These are phyloP conservation scores for Backusella sp. DNA, from an alignment of 192 early-diverging fungal genomes.

Conservation along the genomic window DNA sequence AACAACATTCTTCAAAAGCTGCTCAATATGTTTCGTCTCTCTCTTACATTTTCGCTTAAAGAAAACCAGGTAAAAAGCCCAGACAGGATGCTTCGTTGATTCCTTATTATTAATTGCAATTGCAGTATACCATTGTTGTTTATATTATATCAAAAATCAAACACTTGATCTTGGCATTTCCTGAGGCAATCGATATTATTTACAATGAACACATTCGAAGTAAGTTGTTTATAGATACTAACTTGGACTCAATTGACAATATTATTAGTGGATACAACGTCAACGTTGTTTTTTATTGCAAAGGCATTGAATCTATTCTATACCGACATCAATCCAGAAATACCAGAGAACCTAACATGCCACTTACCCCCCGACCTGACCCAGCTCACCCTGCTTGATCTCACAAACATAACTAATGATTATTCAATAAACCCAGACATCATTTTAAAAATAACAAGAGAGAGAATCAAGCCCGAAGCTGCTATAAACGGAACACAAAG, in stretches of 20 bases:
- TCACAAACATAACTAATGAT: background rate
- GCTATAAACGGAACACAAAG: background rate
- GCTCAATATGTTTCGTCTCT: background rate
- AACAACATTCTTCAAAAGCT: background rate
- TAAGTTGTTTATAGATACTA: background rate
- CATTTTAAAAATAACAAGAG: background rate
- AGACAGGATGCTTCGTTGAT: too few relatives aligned
- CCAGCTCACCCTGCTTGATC: background rate
- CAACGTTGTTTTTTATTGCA: background rate
- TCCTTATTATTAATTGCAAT: background rate
- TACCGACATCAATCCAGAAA: background rate
- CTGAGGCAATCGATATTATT: background rate
- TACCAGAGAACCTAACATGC: background rate
- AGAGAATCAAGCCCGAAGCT: background rate
- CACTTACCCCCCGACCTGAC: background rate
- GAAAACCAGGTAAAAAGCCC: background rate
- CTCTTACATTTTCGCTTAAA: background rate
- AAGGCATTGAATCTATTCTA: background rate
- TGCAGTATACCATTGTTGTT: background rate
- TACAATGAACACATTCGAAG: background rate
- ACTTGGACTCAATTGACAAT: too few relatives aligned
- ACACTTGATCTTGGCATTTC: background rate
- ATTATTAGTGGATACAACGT: background rate
- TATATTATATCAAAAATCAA: constrained; percentile 1
- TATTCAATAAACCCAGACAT: background rate